These are phyloP conservation scores for Didymosphaeria variabile DNA, from an alignment of 2,329 filamentous ascomycete species.

Conservation along the genomic window DNA sequence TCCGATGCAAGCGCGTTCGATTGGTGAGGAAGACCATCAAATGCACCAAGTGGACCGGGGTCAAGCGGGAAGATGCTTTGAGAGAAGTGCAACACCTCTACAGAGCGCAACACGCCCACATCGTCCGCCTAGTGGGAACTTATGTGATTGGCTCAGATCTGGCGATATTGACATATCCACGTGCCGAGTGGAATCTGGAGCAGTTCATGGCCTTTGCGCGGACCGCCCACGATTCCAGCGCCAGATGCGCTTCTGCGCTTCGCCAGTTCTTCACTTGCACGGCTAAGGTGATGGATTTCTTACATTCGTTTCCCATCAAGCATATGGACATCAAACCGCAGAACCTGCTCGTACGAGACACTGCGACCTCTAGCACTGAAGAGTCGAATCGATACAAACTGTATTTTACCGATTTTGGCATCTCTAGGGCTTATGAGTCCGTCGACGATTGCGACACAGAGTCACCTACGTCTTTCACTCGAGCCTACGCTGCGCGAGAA, in stretches of 20 bases:
- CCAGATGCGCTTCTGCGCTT: conserved; percentile 1
- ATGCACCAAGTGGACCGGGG: conserved; percentile 18
- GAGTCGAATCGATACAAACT: conserved; percentile 20
- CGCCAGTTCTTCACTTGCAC: conserved; percentile 23
- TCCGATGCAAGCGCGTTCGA: conserved; percentile 25
- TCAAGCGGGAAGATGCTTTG: conserved; percentile 29
- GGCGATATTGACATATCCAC: conserved; percentile 31
- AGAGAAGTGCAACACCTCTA: conserved; percentile 31
- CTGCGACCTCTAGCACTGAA: not conserved
- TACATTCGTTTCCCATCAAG: conserved; percentile 28
- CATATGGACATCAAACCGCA: conserved; percentile 40
- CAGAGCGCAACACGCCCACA: conserved; percentile 26
- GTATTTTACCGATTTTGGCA: conserved; percentile 38
- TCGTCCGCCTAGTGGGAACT: conserved; percentile 31
- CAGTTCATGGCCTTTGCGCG: conserved; percentile 21
- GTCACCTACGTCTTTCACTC: conserved; percentile 24
- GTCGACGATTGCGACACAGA: conserved; percentile 28
- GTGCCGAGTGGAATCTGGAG: conserved; percentile 28
- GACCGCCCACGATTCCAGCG: not conserved
- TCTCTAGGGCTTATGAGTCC: conserved; percentile 29
- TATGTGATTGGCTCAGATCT: conserved; percentile 26
- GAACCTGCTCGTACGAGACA: conserved; percentile 30
- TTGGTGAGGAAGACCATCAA: conserved; percentile 29
- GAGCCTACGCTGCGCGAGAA: conserved; percentile 30
- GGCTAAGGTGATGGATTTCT: conserved; percentile 20